phyloP scores from a whole-genome alignment of 1,139 yeast genomes.

The Pichia sp. region DNA sequence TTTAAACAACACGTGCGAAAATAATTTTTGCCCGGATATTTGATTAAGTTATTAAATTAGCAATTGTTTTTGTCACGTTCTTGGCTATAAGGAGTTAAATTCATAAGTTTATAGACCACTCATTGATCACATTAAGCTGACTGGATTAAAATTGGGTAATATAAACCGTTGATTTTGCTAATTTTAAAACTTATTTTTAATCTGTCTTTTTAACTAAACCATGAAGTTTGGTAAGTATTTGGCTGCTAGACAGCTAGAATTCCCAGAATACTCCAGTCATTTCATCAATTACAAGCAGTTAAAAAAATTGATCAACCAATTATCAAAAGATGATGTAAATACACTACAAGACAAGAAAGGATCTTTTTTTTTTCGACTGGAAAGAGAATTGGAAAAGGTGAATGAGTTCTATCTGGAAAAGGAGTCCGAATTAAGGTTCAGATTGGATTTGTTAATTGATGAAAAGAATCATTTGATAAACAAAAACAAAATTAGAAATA shows the following conservation, averaged over 20 bases:
- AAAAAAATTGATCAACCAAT: slow-evolving; percentile 68
- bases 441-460: slow-evolving; percentile 66
- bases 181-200: too few relatives aligned
- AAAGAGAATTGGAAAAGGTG: slow-evolving; percentile 91
- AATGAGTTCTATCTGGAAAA: slow-evolving; percentile 83
- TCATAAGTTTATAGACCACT: too few relatives aligned
- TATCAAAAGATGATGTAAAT: slow-evolving; percentile 35
- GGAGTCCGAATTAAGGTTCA: slow-evolving; percentile 75
- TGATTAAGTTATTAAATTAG: too few relatives aligned
- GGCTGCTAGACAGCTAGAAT: slow-evolving; percentile 87
- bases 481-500: slow-evolving; percentile 28
- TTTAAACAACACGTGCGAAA: too few relatives aligned
- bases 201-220: not conserved
- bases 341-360: slow-evolving; percentile 86
- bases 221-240: slow-evolving; percentile 92
- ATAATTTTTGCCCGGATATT: too few relatives aligned
- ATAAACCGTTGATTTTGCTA: too few relatives aligned
- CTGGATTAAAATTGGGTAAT: too few relatives aligned
- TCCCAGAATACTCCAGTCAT: slow-evolving; percentile 90
- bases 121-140: too few relatives aligned
- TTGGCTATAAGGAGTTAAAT: too few relatives aligned
- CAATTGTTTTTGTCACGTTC: too few relatives aligned
- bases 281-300: slow-evolving; percentile 92
- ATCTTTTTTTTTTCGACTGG: slow-evolving; percentile 84
- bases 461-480: slow-evolving; percentile 54